phyloP scores from a whole-genome alignment of 768 basidiomycete species.

The Pleurotus pulmonarius region DNA sequence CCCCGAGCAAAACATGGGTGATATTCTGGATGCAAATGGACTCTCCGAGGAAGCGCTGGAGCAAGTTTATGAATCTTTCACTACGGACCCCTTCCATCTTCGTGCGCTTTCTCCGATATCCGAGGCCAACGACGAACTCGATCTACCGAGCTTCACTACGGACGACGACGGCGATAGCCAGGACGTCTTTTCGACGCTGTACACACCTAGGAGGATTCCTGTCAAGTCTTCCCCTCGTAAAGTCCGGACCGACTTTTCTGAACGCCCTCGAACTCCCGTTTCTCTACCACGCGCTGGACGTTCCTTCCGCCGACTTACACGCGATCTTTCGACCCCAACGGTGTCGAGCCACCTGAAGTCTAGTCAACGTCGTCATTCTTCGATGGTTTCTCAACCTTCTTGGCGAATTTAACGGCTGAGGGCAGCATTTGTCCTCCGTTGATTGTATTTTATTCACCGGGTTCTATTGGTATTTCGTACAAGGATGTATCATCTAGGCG shows the following conservation, averaged over 20 bases:
- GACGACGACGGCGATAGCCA: background rate
- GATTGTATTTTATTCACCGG: too few relatives aligned
- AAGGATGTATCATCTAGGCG: too few relatives aligned
- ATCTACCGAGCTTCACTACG: background rate
- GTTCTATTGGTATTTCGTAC: too few relatives aligned
- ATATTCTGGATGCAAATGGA: background rate
- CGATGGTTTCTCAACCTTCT: background rate
- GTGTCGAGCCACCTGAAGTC: background rate
- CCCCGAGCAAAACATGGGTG: background rate
- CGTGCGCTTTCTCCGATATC: background rate
- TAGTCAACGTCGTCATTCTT: background rate
- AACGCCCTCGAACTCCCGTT: background rate
- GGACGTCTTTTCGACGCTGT: background rate
- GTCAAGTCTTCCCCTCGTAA: too few relatives aligned
- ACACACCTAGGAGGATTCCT: too few relatives aligned
- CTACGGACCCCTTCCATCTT: background rate
- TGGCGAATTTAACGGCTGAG: background rate
- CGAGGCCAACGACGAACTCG: background rate
- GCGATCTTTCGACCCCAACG: conserved; percentile 4
- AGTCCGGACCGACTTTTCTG: too few relatives aligned
- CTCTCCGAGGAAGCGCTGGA: background rate
- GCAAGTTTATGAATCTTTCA: background rate
- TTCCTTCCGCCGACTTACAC: background rate
- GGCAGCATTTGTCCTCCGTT: background rate
- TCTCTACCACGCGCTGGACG: background rate